Percentiles rank a stretch among this genome's conserved stretches.
Evolutionary conservation across 2,329 filamentous ascomycete species (phyloP).

Genomic region (Mariannaea elegans): DNA sequence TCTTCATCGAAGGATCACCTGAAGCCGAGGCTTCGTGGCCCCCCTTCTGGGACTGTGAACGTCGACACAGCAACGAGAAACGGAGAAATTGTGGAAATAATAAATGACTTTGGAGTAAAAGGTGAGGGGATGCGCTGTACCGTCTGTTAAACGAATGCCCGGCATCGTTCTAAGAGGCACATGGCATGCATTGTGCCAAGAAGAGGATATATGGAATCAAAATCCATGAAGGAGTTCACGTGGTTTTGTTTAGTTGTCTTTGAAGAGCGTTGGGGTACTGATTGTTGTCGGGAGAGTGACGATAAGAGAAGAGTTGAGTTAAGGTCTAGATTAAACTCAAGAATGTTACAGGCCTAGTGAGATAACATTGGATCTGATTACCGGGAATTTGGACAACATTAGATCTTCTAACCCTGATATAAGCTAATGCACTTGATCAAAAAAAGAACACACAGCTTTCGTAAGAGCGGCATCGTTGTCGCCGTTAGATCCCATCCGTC

Average conservation of each 20-base stretch:
- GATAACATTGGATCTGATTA: background rate
- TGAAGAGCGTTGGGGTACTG: background rate
- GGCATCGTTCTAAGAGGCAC: background rate
- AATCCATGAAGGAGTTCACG: slow-evolving; percentile 6
- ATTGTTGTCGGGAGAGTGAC: background rate
- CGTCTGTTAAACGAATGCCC: background rate
- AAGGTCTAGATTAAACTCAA: slow-evolving; percentile 3
- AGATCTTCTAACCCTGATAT: slow-evolving; percentile 2
- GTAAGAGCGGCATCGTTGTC: slow-evolving; percentile 4
- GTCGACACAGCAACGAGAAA: background rate
- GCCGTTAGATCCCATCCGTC: background rate
- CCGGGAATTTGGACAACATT: background rate
- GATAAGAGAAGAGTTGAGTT: background rate
- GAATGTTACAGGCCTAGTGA: background rate
- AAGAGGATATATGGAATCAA: slow-evolving; percentile 1
- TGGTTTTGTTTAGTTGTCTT: background rate
- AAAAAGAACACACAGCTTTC: background rate
- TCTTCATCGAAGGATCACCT: slow-evolving; percentile 21
- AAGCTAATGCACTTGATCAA: slow-evolving; percentile 3
- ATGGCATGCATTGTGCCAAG: background rate
- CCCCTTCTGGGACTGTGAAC: slow-evolving; percentile 18
- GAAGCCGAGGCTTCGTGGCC: slow-evolving; percentile 19
- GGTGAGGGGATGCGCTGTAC: background rate
- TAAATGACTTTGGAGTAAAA: background rate
- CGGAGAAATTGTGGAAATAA: background rate